Conservation (phyloP, 352 stramenopile species). For the Pythium volutum region DNA sequence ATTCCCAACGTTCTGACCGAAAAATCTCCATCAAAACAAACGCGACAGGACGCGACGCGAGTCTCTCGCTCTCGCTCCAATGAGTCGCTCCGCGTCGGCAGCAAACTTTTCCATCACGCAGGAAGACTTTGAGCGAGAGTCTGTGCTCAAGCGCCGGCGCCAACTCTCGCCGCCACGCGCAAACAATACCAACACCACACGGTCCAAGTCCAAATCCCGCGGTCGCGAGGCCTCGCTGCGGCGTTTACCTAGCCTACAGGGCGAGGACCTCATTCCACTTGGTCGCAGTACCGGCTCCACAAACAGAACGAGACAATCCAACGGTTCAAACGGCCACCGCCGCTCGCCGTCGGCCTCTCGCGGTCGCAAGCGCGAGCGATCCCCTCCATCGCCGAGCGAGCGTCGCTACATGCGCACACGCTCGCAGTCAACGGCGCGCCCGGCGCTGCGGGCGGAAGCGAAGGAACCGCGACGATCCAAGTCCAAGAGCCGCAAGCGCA, state of each 20-base stretch:
- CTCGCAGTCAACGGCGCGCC: constrained; percentile 26
- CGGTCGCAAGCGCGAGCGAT: constrained; percentile 12
- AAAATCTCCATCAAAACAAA: not conserved
- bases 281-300: constrained; percentile 22
- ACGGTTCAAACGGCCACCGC: not conserved
- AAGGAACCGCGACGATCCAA: constrained; percentile 29
- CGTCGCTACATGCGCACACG: constrained; percentile 23
- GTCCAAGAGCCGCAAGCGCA: constrained; percentile 23
- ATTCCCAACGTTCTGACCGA: not conserved
- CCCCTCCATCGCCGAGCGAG: not conserved
- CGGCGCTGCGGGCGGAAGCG: constrained; percentile 19
- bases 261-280: constrained; percentile 50
- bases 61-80: not conserved
- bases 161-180: constrained; percentile 33
- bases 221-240: constrained; percentile 25
- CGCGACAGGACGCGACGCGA: not conserved
- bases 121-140: constrained; percentile 52
- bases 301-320: not conserved
- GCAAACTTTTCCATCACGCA: constrained; percentile 53
- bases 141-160: constrained; percentile 52
- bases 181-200: constrained; percentile 5
- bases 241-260: constrained; percentile 22
- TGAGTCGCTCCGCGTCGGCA: constrained; percentile 19
- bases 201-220: constrained; percentile 66
- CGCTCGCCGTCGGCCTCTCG: not conserved